Evolutionary conservation across 1,139 yeast genomes (phyloP), one percentile per base, ranked within the genome.

Genomic region (Wickerhamomyces sp.): DNA sequence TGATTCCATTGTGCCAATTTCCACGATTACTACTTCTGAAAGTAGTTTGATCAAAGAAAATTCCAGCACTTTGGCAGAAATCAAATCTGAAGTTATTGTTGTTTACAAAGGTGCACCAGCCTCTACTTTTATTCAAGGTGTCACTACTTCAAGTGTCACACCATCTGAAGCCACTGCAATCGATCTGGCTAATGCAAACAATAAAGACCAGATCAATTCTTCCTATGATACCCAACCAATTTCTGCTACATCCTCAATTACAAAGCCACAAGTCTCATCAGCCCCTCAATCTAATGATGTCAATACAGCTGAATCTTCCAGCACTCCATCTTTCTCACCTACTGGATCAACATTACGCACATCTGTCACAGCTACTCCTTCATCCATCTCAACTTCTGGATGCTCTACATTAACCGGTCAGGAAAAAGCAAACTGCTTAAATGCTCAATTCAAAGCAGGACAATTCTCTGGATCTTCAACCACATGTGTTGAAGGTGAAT

Each of bases 401-500:
- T 66, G 71, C 38, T 50, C 62, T 5, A 32, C 52, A 9, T 51
- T 60, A 13, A 16, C 65, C n/a, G 76, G 74, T 9, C 50, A 56
- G 16, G 56, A 52, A 9, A 54, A 60, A 40, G 76, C 74, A 3
- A 54, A 60, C 40, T 64, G 73, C 42, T 42, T 70, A 47, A 73
- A 73, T 48, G 45, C 54, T 1, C 61, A 58, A 38, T 66, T 59
- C 44, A 51, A 39, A 24, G 47, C 51, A 32, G 70, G 70, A 13
- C 47, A 58, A 26, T 64, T 40, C 46, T 41, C 51, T 14, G 67
- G 67, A 2, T 54, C 52, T 8, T 30, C 49, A 33, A 38, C 49
- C 12, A 39, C 53, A 2, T 77, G 83, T 56, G 58, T 60, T 7
- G 70, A 67, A 29, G 81, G 81, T 37, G 68, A 67, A 12, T 49